Evolutionary conservation across 2,329 filamentous ascomycete species (phyloP).

Genomic region (Camptophora hylomeconis): DNA sequence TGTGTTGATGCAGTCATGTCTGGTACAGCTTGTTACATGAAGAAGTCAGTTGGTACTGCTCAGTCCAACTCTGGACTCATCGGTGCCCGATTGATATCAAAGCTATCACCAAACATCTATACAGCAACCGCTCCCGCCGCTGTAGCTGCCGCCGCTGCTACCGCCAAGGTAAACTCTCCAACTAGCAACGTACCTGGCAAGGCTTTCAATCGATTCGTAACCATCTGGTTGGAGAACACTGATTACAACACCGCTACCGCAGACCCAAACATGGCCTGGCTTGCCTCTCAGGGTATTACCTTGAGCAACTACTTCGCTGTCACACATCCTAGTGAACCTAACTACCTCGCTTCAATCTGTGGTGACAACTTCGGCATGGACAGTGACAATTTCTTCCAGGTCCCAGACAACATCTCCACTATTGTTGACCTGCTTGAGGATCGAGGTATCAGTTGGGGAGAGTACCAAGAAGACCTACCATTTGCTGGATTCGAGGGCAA

Average conservation of each 20-base stretch:
- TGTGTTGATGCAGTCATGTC: too few relatives aligned
- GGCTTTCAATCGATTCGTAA: slow-evolving; percentile 57
- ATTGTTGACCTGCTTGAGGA: slow-evolving; percentile 57
- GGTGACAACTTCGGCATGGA: slow-evolving; percentile 64
- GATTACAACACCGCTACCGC: slow-evolving; percentile 50
- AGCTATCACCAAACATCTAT: too few relatives aligned
- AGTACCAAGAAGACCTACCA: slow-evolving; percentile 69
- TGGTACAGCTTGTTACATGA: too few relatives aligned
- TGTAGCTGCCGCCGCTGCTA: slow-evolving; percentile 35
- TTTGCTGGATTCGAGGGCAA: slow-evolving; percentile 59
- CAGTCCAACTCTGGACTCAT: too few relatives aligned
- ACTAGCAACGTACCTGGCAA: slow-evolving; percentile 55
- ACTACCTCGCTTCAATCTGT: slow-evolving; percentile 56
- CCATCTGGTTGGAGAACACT: slow-evolving; percentile 69
- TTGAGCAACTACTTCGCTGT: slow-evolving; percentile 48
- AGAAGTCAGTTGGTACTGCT: too few relatives aligned
- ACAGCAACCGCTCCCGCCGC: too few relatives aligned
- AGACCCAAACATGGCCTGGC: slow-evolving; percentile 38
- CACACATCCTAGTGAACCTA: slow-evolving; percentile 63
- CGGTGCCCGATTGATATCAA: too few relatives aligned
- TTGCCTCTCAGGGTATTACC: slow-evolving; percentile 49
- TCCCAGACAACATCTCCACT: slow-evolving; percentile 50
- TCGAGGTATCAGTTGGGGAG: slow-evolving; percentile 52
- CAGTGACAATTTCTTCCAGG: slow-evolving; percentile 50
- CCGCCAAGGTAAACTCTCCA: slow-evolving; percentile 46